Evolutionary conservation across 208 protist genomes (phyloP).

Genomic region (Plasmodiophora brassicae): DNA sequence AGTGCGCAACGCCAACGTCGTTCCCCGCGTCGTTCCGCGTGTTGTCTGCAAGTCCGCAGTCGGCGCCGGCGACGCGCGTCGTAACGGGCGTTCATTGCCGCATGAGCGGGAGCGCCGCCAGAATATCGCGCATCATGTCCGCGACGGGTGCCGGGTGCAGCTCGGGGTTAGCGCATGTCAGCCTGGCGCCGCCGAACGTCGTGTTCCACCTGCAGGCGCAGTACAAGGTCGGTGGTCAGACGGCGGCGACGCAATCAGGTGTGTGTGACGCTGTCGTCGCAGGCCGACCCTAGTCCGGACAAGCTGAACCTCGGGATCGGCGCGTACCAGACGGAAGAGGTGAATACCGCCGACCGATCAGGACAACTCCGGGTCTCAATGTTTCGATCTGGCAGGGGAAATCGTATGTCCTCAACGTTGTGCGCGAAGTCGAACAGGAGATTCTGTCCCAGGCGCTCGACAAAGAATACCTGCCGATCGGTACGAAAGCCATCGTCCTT

Average conservation of each 20-base stretch:
- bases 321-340: constrained; percentile 86
- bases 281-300: constrained; percentile 64
- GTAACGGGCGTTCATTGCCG: no score
- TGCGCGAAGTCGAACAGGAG: constrained; percentile 66
- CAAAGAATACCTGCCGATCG: constrained; percentile 89
- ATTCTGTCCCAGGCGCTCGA: constrained; percentile 57
- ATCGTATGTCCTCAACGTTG: constrained; percentile 79
- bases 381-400: constrained; percentile 60
- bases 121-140: no score
- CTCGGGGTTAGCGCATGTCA: constrained; percentile 1
- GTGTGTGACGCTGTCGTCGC: neutral
- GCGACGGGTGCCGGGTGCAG: no score
- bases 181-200: neutral
- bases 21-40: no score
- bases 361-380: neutral
- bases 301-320: constrained; percentile 95
- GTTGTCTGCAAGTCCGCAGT: no score
- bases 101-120: no score
- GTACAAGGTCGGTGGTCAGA: neutral
- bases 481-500: no score
- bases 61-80: no score
- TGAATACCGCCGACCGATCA: neutral
- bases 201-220: constrained; percentile 19
- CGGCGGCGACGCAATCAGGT: no score
- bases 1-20: no score